A percentile compares a stretch with the other conserved stretches of the same genome.
phyloP scores from a whole-genome alignment of 495 filamentous ascomycete genomes.

The Aspergillus ostianus region DNA sequence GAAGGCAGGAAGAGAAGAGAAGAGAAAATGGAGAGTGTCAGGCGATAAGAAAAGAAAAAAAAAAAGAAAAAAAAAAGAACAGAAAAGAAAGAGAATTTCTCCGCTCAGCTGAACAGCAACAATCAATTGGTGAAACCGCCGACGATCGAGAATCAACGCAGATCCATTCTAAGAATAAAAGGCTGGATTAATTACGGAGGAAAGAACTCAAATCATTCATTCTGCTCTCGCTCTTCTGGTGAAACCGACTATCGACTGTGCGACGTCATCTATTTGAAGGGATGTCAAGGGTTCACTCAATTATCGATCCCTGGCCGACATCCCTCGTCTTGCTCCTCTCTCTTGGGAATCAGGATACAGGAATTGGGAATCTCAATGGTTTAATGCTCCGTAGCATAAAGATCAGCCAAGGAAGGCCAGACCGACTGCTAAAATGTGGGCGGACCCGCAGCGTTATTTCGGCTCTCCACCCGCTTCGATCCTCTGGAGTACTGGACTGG shows the following conservation, averaged over 20 bases:
- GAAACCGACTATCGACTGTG: too few species aligned
- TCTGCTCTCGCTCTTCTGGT: too few species aligned
- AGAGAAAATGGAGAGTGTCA: constrained; percentile 2
- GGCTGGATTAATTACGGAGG: too few species aligned
- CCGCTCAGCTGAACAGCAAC: neutral
- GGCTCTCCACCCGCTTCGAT: neutral
- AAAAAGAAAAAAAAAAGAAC: constrained; percentile 2
- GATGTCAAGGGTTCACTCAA: too few species aligned
- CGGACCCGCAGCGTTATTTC: neutral
- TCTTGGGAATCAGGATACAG: too few species aligned
- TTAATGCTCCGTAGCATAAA: too few species aligned
- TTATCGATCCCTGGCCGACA: too few species aligned
- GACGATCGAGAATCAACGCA: neutral
- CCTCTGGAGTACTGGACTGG: neutral
- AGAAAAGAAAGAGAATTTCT: constrained; percentile 3
- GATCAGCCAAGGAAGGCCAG: neutral
- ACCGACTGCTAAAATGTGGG: too few species aligned
- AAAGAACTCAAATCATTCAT: too few species aligned
- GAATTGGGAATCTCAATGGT: too few species aligned
- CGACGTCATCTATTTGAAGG: too few species aligned
- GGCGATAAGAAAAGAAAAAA: constrained; percentile 3
- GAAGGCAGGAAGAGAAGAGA: neutral
- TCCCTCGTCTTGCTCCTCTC: too few species aligned
- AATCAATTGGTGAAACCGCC: constrained; percentile 6
- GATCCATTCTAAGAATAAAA: neutral